Evolutionary conservation across 78 protist genomes (phyloP), one percentile per base, ranked within the genome.

Genomic region (Dictyostelium citrinum): DNA sequence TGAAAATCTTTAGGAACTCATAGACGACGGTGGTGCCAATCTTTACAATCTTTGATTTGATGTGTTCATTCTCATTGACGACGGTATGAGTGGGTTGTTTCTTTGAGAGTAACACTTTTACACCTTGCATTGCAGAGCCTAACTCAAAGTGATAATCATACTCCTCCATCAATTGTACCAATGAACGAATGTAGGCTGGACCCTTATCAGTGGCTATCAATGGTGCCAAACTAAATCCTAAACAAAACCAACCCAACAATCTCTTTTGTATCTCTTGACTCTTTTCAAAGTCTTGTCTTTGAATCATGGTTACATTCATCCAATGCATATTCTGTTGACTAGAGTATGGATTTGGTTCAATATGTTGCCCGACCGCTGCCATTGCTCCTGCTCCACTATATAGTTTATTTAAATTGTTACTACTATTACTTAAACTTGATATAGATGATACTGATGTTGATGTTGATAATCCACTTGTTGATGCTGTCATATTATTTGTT

Each of bases 221-320:
- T 70, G 92, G 92, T 86, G 92, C 83, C 8, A 86, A 77, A 86
- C 92, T 86, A 22, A 86, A 86, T 1, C 92, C 92, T 20, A 86
- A 77, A 86, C 92, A 75, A 77, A 86, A 86, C 92, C 92, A 86
- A 16, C 81, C 72, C 46, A 86, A 45, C 1, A 86, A 49, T 49
- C 92, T 70, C 78, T 86, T 86, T 77, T 86, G 92, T 33, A 86
- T 86, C 16, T 86, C 92, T 31, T 22, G 37, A 24, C 61, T n/a
- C 46, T 64, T 86, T 16, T 86, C 92, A 60, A 86, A 77, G 31
- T 86, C 92, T 12, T 31, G 24, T 60, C 71, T 86, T 61, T 86
- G 92, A 31, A 86, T 77, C 51, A 37, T 37, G 0, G 81, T 41
- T 46, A 86, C 92, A 64, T 86, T 86, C 92, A 86, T 86, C 92